Percentiles rank a stretch among this genome's conserved stretches.
These are phyloP conservation scores for Pythium sukuiense DNA, from an alignment of 352 stramenopile species.

Conservation along the genomic window DNA sequence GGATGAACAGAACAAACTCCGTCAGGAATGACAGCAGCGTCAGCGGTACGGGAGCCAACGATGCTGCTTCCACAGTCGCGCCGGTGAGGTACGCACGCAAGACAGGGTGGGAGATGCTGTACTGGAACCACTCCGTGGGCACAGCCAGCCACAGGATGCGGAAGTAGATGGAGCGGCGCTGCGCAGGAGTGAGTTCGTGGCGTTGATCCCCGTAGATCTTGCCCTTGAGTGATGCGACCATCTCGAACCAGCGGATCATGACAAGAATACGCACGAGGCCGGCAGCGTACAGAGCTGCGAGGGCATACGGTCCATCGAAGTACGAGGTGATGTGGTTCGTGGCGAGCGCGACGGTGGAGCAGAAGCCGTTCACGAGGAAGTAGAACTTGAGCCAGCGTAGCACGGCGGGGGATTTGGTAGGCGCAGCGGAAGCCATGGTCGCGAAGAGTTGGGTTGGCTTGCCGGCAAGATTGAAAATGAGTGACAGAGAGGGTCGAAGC, in stretches of 20 bases:
- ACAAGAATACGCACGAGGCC: conserved; percentile 54
- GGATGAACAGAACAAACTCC: conserved; percentile 67
- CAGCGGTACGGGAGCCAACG: not conserved
- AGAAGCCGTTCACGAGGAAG: conserved; percentile 80
- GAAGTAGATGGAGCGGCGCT: conserved; percentile 51
- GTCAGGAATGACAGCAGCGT: conserved; percentile 28
- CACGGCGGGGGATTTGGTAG: not conserved
- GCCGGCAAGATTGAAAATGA: not conserved
- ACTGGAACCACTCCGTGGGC: conserved; percentile 69
- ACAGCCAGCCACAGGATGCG: conserved; percentile 70
- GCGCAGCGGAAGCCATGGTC: not conserved
- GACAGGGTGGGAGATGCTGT: conserved; percentile 7
- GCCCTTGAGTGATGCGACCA: conserved; percentile 69
- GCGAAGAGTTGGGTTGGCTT: not conserved
- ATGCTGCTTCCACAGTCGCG: not conserved
- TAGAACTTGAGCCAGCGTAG: conserved; percentile 78
- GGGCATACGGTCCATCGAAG: not conserved
- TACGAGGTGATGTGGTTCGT: conserved; percentile 31
- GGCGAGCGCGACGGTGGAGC: conserved; percentile 47
- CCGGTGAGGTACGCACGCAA: not conserved
- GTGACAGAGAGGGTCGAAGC: not conserved
- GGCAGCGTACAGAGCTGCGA: conserved; percentile 40
- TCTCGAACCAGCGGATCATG: conserved; percentile 78
- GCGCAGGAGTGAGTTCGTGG: conserved; percentile 35
- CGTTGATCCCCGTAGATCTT: conserved; percentile 71